Conservation (phyloP, 345 rosid species). For the Salix purpurea region DNA sequence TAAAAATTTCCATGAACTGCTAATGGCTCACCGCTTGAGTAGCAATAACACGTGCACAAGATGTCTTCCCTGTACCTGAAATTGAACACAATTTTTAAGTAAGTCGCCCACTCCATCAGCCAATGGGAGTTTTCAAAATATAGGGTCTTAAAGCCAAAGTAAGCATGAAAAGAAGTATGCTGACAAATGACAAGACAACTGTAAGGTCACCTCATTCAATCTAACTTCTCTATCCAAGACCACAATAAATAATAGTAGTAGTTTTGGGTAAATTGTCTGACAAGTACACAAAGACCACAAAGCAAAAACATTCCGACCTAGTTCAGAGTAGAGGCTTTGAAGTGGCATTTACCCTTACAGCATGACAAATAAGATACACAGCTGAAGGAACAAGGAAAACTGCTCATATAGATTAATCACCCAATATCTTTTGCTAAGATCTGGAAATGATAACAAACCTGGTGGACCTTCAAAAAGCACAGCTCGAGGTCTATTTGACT, state of each 20-base stretch:
- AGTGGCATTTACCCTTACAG: slow-evolving; percentile 1
- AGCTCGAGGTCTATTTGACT: slow-evolving; percentile 91
- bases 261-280: not conserved
- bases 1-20: slow-evolving; percentile 4
- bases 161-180: not conserved
- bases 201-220: not conserved
- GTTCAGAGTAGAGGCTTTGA: not conserved
- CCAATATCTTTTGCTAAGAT: not conserved
- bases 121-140: not conserved
- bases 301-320: not conserved
- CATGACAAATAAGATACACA: not conserved
- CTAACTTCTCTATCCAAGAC: not conserved
- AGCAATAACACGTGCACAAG: slow-evolving; percentile 90
- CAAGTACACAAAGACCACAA: not conserved
- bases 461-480: slow-evolving; percentile 98
- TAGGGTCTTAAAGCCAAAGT: not conserved
- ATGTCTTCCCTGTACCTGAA: slow-evolving; percentile 95
- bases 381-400: not conserved
- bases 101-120: slow-evolving; percentile 8
- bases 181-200: not conserved
- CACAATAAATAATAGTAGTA: not conserved
- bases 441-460: slow-evolving; percentile 40
- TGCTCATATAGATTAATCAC: not conserved
- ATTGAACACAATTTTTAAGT: slow-evolving; percentile 11
- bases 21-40: slow-evolving; percentile 68